Conservation (phyloP, 2,329 filamentous ascomycete genomes). For the Phaeosphaeria sp. region DNA sequence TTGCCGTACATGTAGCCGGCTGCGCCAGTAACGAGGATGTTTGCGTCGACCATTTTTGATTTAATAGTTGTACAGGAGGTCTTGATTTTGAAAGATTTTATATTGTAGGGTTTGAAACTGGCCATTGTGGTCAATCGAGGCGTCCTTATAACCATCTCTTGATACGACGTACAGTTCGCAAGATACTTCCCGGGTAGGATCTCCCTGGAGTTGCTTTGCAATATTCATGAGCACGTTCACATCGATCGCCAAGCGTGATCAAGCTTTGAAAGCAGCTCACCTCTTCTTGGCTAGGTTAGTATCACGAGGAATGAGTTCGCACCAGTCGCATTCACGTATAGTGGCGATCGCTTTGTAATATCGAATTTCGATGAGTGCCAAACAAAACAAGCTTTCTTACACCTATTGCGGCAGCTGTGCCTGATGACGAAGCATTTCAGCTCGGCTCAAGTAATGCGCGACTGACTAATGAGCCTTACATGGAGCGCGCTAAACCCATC, state of each 20-base stretch:
- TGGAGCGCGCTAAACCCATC: background rate
- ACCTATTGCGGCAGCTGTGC: background rate
- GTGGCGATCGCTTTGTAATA: background rate
- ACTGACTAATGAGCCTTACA: background rate
- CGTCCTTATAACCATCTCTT: background rate
- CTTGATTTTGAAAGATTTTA: background rate
- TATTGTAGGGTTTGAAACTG: background rate
- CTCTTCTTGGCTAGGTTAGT: background rate
- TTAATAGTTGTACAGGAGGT: background rate
- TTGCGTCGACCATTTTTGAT: background rate
- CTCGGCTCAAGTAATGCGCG: background rate
- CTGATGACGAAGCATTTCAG: background rate
- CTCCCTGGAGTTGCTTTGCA: too few relatives aligned
- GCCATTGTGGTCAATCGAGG: background rate
- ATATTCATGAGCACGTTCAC: too few relatives aligned
- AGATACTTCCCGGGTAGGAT: too few relatives aligned
- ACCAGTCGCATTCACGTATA: background rate
- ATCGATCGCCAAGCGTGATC: background rate
- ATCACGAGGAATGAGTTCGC: background rate
- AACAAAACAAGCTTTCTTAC: background rate
- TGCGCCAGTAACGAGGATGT: conserved; percentile 4
- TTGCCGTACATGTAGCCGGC: conserved; percentile 4
- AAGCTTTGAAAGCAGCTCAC: background rate
- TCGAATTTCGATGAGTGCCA: background rate
- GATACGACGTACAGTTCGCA: background rate